A percentile compares a stretch with the other conserved stretches of the same genome.
Evolutionary conservation across 805 yeast genomes (phyloP).

Genomic region (Teunomyces panamensis): DNA sequence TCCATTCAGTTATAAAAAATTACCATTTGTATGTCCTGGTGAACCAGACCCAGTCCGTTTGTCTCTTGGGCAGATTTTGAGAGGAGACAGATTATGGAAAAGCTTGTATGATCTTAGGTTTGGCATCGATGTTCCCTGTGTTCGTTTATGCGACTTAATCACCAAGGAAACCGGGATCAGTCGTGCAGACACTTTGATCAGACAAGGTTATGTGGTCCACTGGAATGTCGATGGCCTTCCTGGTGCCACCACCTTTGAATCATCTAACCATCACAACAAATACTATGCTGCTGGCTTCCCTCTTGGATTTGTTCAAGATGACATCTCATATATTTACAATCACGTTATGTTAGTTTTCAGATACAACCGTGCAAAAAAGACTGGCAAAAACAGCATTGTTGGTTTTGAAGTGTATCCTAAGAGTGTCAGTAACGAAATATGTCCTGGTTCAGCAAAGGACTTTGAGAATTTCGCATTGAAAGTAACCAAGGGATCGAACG

Average conservation of each 20-base stretch:
- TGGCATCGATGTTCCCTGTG: conserved; percentile 65
- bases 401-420: conserved; percentile 90
- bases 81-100: conserved; percentile 79
- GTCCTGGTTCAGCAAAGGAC: conserved; percentile 72
- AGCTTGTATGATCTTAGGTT: conserved; percentile 66
- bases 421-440: conserved; percentile 61
- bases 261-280: conserved; percentile 54
- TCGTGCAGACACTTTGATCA: conserved; percentile 59
- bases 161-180: conserved; percentile 49
- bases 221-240: conserved; percentile 85
- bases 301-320: conserved; percentile 65
- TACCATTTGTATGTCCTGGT: conserved; percentile 80
- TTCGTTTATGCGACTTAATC: conserved; percentile 63
- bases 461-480: conserved; percentile 56
- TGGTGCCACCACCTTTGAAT: conserved; percentile 79
- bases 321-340: conserved; percentile 60
- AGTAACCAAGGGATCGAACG: conserved; percentile 13
- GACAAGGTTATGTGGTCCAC: conserved; percentile 71
- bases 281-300: conserved; percentile 88
- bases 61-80: conserved; percentile 71
- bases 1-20: conserved; percentile 72
- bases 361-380: conserved; percentile 50
- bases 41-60: conserved; percentile 53
- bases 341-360: conserved; percentile 81
- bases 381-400: conserved; percentile 55